Evolutionary conservation across 1,284 basidiomycete species (phyloP).

Genomic region (Xerocomus cyaneibrunnescens): DNA sequence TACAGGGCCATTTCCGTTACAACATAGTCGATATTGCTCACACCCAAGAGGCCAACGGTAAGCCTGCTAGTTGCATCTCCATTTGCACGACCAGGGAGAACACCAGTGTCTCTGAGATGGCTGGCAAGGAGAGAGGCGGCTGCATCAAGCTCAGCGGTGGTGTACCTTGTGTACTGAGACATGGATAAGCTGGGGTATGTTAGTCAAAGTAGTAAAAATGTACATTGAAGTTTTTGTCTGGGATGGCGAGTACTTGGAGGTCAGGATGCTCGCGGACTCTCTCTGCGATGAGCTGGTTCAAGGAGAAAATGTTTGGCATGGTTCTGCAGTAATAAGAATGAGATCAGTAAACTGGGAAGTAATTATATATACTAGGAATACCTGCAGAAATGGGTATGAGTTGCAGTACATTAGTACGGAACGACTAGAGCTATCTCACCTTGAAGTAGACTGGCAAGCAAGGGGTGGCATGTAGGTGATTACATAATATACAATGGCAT

Average conservation of each 20-base stretch:
- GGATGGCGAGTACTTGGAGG: constrained; percentile 20
- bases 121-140: constrained; percentile 32
- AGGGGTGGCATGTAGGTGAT: too few species aligned
- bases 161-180: constrained; percentile 29
- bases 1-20: constrained; percentile 29
- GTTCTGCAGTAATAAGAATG: too few species aligned
- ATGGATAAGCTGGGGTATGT: not conserved
- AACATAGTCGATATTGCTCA: constrained; percentile 32
- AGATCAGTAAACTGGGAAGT: too few species aligned
- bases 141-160: constrained; percentile 20
- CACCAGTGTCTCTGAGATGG: constrained; percentile 22
- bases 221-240: constrained; percentile 22
- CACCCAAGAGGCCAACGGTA: constrained; percentile 28
- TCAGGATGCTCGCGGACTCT: constrained; percentile 19
- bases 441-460: too few species aligned
- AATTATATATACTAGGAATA: too few species aligned
- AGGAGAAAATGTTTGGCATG: constrained; percentile 24
- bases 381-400: too few species aligned
- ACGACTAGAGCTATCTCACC: too few species aligned
- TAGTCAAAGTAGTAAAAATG: not conserved
- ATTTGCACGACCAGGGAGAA: constrained; percentile 23
- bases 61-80: constrained; percentile 27
- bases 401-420: too few species aligned
- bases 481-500: too few species aligned
- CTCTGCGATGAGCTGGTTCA: constrained; percentile 29